These are phyloP conservation scores for Orbilia quercus DNA, from an alignment of 2,329 filamentous ascomycete genomes.

Conservation along the genomic window DNA sequence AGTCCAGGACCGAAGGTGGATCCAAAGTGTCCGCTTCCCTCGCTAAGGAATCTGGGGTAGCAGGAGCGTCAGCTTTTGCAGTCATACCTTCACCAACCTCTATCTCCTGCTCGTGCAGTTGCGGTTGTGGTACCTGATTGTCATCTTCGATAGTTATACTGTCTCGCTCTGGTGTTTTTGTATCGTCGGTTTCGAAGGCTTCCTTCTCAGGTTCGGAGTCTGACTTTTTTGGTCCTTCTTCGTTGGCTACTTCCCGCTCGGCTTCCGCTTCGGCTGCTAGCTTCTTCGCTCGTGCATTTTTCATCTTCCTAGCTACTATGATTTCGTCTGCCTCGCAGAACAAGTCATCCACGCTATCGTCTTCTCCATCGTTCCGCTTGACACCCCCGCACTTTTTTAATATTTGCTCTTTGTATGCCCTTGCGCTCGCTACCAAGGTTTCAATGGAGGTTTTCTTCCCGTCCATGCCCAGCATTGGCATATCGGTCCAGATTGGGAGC, in stretches of 20 bases:
- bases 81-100: neutral
- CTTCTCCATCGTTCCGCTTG: constrained; percentile 42
- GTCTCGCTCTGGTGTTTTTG: neutral
- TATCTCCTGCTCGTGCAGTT: neutral
- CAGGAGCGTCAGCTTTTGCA: neutral
- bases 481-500: constrained; percentile 33
- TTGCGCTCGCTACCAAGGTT: constrained; percentile 4
- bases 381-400: constrained; percentile 32
- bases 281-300: constrained; percentile 1
- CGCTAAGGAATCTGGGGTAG: neutral
- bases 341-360: constrained; percentile 48
- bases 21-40: neutral
- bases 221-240: constrained; percentile 21
- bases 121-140: constrained; percentile 1
- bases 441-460: constrained; percentile 27
- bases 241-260: constrained; percentile 10
- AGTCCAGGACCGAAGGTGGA: neutral
- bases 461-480: constrained; percentile 35
- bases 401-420: constrained; percentile 32
- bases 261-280: constrained; percentile 35
- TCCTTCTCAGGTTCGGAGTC: constrained; percentile 1
- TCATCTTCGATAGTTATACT: constrained; percentile 1
- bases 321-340: constrained; percentile 40
- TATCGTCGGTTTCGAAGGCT: neutral
- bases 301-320: constrained; percentile 4